Percentiles rank a stretch among this genome's conserved stretches.
Conservation (phyloP, 2,329 filamentous ascomycete species). For the Colletotrichum sp. region DNA sequence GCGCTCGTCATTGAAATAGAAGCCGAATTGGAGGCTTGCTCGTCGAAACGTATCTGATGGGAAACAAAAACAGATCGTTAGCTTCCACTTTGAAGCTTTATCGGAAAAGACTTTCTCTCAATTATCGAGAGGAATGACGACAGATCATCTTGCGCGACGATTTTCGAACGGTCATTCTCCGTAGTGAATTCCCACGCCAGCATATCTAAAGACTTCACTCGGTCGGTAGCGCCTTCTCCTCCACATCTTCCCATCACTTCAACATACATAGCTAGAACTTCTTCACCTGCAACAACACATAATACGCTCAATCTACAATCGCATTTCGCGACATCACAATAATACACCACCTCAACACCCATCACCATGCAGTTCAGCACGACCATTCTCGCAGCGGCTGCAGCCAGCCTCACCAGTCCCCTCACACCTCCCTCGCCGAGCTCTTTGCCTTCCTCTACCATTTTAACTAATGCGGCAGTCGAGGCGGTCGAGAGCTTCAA, state of each 20-base stretch:
- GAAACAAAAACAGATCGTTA: too few species aligned
- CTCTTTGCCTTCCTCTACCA: neutral
- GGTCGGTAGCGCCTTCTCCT: too few species aligned
- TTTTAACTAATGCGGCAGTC: neutral
- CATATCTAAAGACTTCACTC: too few species aligned
- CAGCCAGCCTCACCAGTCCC: neutral
- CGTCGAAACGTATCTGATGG: too few species aligned
- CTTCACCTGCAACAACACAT: neutral
- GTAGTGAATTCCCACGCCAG: too few species aligned
- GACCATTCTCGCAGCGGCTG: neutral
- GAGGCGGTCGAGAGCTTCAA: neutral
- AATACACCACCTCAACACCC: rapidly evolving
- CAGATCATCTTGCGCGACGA: too few species aligned
- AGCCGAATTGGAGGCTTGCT: neutral
- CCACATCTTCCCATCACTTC: too few species aligned
- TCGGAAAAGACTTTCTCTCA: too few species aligned
- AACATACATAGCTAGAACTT: too few species aligned
- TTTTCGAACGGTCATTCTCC: too few species aligned
- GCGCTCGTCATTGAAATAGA: neutral
- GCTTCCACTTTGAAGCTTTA: too few species aligned
- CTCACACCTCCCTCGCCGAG: neutral
- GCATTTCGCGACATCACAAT: neutral
- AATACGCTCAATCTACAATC: neutral
- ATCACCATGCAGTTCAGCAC: neutral
- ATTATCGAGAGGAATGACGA: too few species aligned